A percentile compares a stretch with the other conserved stretches of the same genome.
Evolutionary conservation across 208 protist species (phyloP).

Genomic region (Histomonas meleagridis): DNA sequence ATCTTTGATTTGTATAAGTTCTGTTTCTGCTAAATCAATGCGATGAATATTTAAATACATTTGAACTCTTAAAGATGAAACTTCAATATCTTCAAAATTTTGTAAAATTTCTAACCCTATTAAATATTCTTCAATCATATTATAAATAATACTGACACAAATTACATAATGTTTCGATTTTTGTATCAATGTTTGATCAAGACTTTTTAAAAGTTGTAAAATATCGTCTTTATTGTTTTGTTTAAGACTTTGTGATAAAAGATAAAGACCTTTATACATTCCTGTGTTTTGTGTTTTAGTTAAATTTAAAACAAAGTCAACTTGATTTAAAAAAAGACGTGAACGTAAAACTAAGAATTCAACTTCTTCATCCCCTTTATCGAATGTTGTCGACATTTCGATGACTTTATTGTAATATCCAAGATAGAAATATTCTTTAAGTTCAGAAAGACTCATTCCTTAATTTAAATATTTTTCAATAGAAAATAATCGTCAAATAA

Average conservation of each 20-base stretch:
- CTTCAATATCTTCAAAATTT: background rate
- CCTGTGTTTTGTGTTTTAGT: background rate
- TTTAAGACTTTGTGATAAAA: background rate
- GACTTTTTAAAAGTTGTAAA: background rate
- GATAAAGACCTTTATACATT: background rate
- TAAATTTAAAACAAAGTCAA: conserved; percentile 8
- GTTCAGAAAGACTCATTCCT: too few species aligned
- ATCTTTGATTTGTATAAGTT: background rate
- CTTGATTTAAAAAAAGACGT: background rate
- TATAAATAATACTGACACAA: background rate
- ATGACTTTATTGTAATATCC: background rate
- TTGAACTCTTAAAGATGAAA: background rate
- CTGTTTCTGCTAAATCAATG: background rate
- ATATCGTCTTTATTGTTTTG: background rate
- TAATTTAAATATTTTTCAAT: too few species aligned
- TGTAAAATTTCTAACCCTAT: background rate
- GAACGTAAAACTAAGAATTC: background rate
- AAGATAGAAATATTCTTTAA: background rate
- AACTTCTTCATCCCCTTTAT: background rate
- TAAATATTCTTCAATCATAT: background rate
- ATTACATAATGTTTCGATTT: background rate
- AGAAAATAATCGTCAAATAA: too few species aligned
- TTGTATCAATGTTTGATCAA: background rate
- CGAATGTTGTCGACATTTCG: background rate
- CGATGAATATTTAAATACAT: background rate